phyloP scores from a whole-genome alignment of 2,329 filamentous ascomycete species.

The Coniochaeta sp. region DNA sequence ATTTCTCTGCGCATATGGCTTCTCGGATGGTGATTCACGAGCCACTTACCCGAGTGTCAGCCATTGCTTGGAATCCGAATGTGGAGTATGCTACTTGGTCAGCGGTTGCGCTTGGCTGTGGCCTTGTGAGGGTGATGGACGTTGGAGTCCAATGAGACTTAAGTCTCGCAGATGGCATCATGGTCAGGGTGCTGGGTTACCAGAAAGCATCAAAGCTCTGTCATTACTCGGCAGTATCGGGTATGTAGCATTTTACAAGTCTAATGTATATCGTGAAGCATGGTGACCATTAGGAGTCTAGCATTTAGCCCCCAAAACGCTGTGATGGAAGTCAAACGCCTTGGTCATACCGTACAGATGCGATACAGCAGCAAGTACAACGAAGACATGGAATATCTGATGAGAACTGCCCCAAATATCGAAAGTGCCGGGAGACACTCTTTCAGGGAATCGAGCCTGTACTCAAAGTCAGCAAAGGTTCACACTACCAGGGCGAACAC shows the following conservation, averaged over 20 bases:
- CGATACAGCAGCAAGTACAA: conserved; percentile 71
- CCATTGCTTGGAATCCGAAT: conserved; percentile 64
- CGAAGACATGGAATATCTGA: conserved; percentile 90
- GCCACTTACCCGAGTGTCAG: conserved; percentile 54
- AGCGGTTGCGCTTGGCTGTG: conserved; percentile 59
- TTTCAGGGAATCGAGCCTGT: conserved; percentile 74
- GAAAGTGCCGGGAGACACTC: conserved; percentile 67
- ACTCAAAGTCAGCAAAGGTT: background rate
- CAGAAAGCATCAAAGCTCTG: too few species aligned
- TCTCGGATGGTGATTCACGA: conserved; percentile 50
- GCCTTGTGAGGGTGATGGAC: conserved; percentile 60
- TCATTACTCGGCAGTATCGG: background rate
- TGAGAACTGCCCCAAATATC: conserved; percentile 93
- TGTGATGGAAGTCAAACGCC: conserved; percentile 83
- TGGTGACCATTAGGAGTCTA: conserved; percentile 7
- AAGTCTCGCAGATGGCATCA: background rate
- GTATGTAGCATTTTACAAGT: background rate
- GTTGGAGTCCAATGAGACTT: conserved; percentile 40
- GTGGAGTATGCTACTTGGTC: conserved; percentile 59
- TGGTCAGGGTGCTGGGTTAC: background rate
- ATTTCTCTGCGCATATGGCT: conserved; percentile 15
- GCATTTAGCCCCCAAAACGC: conserved; percentile 46
- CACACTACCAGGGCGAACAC: background rate
- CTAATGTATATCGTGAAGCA: conserved; percentile 2
- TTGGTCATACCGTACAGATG: conserved; percentile 76